Conservation (phyloP, 768 basidiomycete genomes). For the Daedaleopsis nitida region DNA sequence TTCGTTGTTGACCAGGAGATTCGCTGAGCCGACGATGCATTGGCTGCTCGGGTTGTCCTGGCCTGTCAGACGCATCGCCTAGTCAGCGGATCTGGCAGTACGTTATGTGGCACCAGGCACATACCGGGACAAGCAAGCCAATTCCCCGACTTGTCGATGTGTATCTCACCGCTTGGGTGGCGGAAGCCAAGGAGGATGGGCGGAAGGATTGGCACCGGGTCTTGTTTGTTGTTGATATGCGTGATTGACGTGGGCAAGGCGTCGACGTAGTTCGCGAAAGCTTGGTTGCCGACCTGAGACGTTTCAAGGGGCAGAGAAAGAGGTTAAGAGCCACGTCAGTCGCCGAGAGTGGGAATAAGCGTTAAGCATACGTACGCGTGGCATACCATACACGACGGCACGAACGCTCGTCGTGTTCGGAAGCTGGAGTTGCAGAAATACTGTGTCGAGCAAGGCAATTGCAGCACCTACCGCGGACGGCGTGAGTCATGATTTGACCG, state of each 20-base stretch:
- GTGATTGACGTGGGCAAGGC: constrained; percentile 42
- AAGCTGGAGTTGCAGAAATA: constrained; percentile 56
- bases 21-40: constrained; percentile 56
- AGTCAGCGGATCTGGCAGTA: neutral
- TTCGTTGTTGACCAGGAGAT: constrained; percentile 45
- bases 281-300: constrained; percentile 55
- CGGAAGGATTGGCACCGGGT: constrained; percentile 38
- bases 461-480: constrained; percentile 43
- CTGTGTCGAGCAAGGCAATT: constrained; percentile 50
- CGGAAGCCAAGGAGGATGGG: constrained; percentile 44
- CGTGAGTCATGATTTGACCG: neutral
- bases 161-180: constrained; percentile 44
- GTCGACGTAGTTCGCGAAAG: constrained; percentile 60
- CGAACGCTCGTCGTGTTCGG: constrained; percentile 33
- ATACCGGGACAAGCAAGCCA: constrained; percentile 55
- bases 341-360: neutral
- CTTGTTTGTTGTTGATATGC: constrained; percentile 56
- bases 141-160: constrained; percentile 40
- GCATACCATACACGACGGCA: constrained; percentile 34
- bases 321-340: neutral
- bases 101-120: neutral
- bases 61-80: constrained; percentile 35
- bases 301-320: neutral
- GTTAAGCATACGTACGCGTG: constrained; percentile 27
- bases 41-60: constrained; percentile 58